Percentiles rank a stretch among this genome's conserved stretches.
phyloP scores from a whole-genome alignment of 192 early-diverging fungal species.

The Phycomyces blakesleeanus region DNA sequence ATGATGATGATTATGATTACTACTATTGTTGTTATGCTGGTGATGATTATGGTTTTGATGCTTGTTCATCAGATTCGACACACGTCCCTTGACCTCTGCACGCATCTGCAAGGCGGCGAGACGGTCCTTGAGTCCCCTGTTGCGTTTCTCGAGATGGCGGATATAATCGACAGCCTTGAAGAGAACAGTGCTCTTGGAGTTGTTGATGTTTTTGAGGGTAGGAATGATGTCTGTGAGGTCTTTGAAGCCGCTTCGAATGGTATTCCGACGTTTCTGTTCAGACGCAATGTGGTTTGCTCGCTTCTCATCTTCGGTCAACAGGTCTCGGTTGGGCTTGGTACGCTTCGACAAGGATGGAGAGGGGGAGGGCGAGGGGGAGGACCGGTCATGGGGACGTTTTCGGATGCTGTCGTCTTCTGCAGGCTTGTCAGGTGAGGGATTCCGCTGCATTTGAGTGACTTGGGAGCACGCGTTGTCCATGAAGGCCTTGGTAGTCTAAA shows the following conservation, averaged over 20 bases:
- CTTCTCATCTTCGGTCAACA: constrained; percentile 71
- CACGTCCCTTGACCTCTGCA: constrained; percentile 8
- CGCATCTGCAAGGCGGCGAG: constrained; percentile 14
- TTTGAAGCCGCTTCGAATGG: constrained; percentile 81
- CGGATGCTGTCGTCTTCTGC: constrained; percentile 24
- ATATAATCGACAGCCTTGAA: constrained; percentile 69
- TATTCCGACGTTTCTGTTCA: constrained; percentile 70
- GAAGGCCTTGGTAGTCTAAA: too few relatives aligned
- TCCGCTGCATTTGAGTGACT: constrained; percentile 15
- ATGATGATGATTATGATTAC: not conserved
- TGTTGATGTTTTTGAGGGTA: constrained; percentile 62
- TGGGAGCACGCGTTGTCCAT: constrained; percentile 2
- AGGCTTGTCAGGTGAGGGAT: not conserved
- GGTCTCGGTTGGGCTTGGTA: constrained; percentile 45
- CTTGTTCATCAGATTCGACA: not conserved
- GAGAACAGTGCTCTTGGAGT: constrained; percentile 62
- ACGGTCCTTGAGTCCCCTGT: constrained; percentile 28
- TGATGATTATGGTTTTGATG: not conserved
- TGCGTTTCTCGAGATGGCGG: constrained; percentile 54
- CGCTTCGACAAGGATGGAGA: constrained; percentile 1
- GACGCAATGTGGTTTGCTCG: constrained; percentile 70
- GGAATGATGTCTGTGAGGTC: constrained; percentile 85
- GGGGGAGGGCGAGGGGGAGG: constrained; percentile 15
- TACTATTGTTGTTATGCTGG: not conserved
- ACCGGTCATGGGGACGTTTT: constrained; percentile 30